Conservation (phyloP, 768 basidiomycete genomes). For the Naganishia friedmannii region DNA sequence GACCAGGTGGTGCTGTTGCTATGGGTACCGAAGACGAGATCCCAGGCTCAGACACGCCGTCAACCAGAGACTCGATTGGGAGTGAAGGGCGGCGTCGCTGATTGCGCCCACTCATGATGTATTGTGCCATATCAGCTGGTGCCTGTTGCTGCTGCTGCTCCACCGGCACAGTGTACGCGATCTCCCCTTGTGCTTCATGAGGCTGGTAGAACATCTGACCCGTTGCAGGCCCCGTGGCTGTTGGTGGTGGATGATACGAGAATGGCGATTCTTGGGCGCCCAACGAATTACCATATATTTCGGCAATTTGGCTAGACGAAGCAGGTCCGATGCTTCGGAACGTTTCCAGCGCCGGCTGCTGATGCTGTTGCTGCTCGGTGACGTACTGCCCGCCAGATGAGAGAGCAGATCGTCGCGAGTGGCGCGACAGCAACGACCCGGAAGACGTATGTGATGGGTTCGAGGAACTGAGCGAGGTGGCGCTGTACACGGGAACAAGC, state of each 20-base stretch:
- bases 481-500: slow-evolving; percentile 2
- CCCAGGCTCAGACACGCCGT: not conserved
- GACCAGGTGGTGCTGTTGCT: not conserved
- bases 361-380: not conserved
- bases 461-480: slow-evolving; percentile 2
- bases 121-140: slow-evolving; percentile 1
- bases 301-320: slow-evolving; percentile 25
- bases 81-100: slow-evolving; percentile 15
- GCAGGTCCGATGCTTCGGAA: slow-evolving; percentile 19
- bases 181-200: not conserved
- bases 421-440: not conserved
- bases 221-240: not conserved
- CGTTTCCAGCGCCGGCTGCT: slow-evolving; percentile 1
- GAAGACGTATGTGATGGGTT: slow-evolving; percentile 18
- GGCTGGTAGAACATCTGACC: not conserved
- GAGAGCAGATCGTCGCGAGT: slow-evolving; percentile 9
- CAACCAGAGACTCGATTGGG: slow-evolving; percentile 9
- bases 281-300: slow-evolving; percentile 32
- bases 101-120: slow-evolving; percentile 17
- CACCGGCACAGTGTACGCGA: not conserved
- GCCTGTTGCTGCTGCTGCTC: slow-evolving; percentile 11
- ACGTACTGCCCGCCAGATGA: slow-evolving; percentile 16
- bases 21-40: not conserved
- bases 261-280: slow-evolving; percentile 31
- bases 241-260: slow-evolving; percentile 33